Percentiles rank a stretch among this genome's conserved stretches.
These are phyloP conservation scores for Hypoxylon sp. DNA, from an alignment of 2,329 filamentous ascomycete genomes.

Conservation along the genomic window DNA sequence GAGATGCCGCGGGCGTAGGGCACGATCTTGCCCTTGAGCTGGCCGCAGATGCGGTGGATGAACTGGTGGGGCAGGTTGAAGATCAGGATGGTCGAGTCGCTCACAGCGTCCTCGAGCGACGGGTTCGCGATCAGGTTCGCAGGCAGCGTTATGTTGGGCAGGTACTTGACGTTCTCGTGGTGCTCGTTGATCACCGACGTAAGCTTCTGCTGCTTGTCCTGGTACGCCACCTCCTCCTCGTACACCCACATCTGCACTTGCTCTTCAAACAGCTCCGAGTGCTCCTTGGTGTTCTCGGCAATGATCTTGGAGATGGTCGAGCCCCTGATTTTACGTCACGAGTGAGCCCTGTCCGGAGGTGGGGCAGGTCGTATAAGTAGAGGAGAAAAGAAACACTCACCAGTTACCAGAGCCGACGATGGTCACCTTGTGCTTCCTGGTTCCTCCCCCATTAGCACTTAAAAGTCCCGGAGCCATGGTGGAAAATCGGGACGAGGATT, in stretches of 20 bases:
- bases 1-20: constrained; percentile 93
- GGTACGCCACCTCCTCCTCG: constrained; percentile 82
- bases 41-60: constrained; percentile 84
- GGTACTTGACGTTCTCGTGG: constrained; percentile 98
- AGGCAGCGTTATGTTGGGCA: constrained; percentile 86
- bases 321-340: constrained; percentile 66
- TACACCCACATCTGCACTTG: constrained; percentile 99
- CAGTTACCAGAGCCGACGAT: constrained; percentile 97
- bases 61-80: constrained; percentile 99
- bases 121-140: constrained; percentile 85
- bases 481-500: constrained; percentile 30
- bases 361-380: neutral
- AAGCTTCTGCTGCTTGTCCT: constrained; percentile 80
- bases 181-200: constrained; percentile 88
- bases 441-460: constrained; percentile 62
- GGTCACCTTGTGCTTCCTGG: constrained; percentile 88
- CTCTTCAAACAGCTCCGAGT: constrained; percentile 83
- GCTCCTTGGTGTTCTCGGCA: constrained; percentile 84
- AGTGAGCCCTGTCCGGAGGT: neutral
- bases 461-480: constrained; percentile 46
- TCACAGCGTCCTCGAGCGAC: constrained; percentile 79
- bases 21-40: constrained; percentile 86
- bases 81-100: constrained; percentile 84
- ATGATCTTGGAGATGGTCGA: constrained; percentile 97
- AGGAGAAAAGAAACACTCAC: constrained; percentile 64